A percentile compares a stretch with the other conserved stretches of the same genome.
These are phyloP conservation scores for Zygosaccharomyces gambellarensis DNA, from an alignment of 805 yeast genomes.

Conservation along the genomic window DNA sequence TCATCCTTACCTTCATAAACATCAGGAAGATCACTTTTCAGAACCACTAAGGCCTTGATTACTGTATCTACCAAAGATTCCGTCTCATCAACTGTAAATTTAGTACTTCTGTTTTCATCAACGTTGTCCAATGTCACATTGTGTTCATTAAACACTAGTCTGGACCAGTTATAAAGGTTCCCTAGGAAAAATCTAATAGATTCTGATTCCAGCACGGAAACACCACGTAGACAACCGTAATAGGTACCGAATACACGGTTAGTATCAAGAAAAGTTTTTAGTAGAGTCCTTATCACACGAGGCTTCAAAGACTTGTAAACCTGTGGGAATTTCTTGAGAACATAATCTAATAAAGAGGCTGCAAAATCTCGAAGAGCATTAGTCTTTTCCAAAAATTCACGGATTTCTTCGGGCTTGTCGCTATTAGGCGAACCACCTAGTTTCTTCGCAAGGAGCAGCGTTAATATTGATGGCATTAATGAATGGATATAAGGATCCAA, in stretches of 20 bases:
- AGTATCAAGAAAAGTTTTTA: slow-evolving; percentile 85
- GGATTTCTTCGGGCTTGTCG: slow-evolving; percentile 19
- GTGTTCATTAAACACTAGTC: slow-evolving; percentile 45
- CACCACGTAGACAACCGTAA: slow-evolving; percentile 85
- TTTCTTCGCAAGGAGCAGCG: slow-evolving; percentile 81
- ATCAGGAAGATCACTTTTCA: slow-evolving; percentile 37
- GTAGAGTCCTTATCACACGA: slow-evolving; percentile 84
- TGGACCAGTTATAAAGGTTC: slow-evolving; percentile 76
- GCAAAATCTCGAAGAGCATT: slow-evolving; percentile 82
- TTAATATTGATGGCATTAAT: slow-evolving; percentile 91
- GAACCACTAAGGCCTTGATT: slow-evolving; percentile 49
- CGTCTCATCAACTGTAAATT: slow-evolving; percentile 43
- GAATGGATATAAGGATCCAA: slow-evolving; percentile 96
- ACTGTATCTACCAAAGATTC: slow-evolving; percentile 46
- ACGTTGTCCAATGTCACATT: slow-evolving; percentile 21
- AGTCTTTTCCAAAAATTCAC: slow-evolving; percentile 37
- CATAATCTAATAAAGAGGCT: slow-evolving; percentile 71
- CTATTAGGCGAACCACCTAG: slow-evolving; percentile 52
- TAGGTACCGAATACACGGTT: slow-evolving; percentile 83
- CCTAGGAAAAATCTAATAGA: slow-evolving; percentile 83
- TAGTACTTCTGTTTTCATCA: slow-evolving; percentile 20
- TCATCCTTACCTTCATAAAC: slow-evolving; percentile 36
- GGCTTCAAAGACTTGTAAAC: slow-evolving; percentile 88
- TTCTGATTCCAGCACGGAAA: slow-evolving; percentile 79
- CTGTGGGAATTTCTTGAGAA: slow-evolving; percentile 74